phyloP scores from a whole-genome alignment of 2,329 filamentous ascomycete species.

The Aschersonia sp. region DNA sequence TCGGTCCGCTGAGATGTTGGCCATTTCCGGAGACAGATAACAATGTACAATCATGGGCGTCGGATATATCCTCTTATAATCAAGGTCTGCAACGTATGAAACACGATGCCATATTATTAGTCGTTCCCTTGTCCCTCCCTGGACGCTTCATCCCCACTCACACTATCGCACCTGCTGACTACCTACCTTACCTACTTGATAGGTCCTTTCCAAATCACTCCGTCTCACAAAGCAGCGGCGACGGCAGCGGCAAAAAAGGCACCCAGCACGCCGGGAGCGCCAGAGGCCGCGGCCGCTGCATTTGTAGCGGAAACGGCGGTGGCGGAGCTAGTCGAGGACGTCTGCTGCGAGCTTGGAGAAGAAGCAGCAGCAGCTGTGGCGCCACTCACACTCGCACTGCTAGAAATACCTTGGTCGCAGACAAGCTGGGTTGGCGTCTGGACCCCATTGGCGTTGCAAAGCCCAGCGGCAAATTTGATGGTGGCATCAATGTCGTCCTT shows the following conservation, averaged over 20 bases:
- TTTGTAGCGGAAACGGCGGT: background rate
- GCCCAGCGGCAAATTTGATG: constrained; percentile 20
- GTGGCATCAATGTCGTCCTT: constrained; percentile 16
- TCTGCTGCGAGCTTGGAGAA: background rate
- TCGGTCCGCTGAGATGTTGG: no score
- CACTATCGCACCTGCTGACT: background rate
- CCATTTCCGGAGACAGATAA: no score
- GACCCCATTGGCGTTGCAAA: constrained; percentile 23
- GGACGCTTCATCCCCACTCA: no score
- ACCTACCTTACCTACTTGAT: background rate
- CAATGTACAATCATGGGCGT: no score
- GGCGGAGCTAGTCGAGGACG: background rate
- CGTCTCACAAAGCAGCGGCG: no score
- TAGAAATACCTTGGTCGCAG: constrained; percentile 12
- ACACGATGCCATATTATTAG: no score
- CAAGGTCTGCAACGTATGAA: no score
- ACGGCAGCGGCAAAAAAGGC: background rate
- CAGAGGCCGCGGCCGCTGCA: background rate
- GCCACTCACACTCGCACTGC: background rate
- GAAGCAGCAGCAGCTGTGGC: background rate
- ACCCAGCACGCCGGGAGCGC: background rate
- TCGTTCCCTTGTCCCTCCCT: no score
- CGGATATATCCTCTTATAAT: no score
- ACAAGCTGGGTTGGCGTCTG: constrained; percentile 20
- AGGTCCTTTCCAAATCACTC: no score